Percentiles rank a stretch among this genome's conserved stretches.
Conservation (phyloP, 495 filamentous ascomycete genomes). For the Penicillium angulare region DNA sequence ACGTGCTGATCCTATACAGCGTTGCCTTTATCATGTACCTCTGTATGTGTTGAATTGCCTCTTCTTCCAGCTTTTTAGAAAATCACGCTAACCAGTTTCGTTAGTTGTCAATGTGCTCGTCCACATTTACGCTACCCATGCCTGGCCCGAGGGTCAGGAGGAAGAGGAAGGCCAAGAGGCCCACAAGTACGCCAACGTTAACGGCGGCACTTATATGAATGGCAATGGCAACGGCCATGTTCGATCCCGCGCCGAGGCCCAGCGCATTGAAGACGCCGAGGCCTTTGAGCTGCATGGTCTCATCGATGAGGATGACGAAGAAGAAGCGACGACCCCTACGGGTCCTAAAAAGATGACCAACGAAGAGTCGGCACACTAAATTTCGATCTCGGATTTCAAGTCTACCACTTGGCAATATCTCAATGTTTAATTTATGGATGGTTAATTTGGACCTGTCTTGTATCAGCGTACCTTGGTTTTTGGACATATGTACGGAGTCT, state of each 20-base stretch:
- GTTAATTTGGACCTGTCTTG: constrained; percentile 2
- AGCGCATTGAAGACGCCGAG: constrained; percentile 69
- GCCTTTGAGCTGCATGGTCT: constrained; percentile 89
- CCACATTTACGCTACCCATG: constrained; percentile 70
- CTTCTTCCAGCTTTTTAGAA: not conserved
- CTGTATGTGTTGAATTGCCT: constrained; percentile 47
- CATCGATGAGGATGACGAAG: constrained; percentile 73
- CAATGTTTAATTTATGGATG: not conserved
- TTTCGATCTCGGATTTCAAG: not conserved
- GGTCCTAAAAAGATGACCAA: constrained; percentile 33
- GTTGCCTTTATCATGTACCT: constrained; percentile 89
- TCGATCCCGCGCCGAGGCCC: constrained; percentile 42
- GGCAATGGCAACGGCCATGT: constrained; percentile 73
- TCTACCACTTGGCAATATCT: too few relatives aligned
- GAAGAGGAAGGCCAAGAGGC: constrained; percentile 23
- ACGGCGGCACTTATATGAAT: constrained; percentile 55
- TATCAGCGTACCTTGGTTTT: too few relatives aligned
- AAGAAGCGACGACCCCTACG: constrained; percentile 21
- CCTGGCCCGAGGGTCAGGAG: constrained; percentile 47
- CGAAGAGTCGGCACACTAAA: constrained; percentile 31
- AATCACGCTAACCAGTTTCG: not conserved
- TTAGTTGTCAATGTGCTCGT: constrained; percentile 77
- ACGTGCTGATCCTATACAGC: constrained; percentile 87
- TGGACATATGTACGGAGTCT: too few relatives aligned
- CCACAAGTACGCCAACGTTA: constrained; percentile 20